phyloP scores from a whole-genome alignment of 495 filamentous ascomycete genomes.

The Geoglossum glabrum region DNA sequence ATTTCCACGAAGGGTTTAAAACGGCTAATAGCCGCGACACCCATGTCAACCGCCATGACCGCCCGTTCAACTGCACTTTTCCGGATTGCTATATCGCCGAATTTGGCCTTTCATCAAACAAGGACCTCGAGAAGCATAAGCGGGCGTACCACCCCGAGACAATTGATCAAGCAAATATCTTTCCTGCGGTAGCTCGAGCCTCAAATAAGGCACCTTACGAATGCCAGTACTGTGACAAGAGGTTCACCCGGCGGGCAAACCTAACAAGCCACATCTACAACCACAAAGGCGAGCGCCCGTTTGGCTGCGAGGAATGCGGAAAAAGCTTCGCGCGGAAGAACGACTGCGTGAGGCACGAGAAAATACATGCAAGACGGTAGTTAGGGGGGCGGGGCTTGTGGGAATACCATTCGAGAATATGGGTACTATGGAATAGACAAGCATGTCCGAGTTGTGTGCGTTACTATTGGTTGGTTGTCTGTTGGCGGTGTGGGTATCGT shows the following conservation, averaged over 20 bases:
- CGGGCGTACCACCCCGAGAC: constrained; percentile 9
- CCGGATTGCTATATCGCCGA: constrained; percentile 2
- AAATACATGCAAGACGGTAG: constrained; percentile 7
- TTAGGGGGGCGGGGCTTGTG: too few species aligned
- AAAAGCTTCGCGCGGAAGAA: constrained; percentile 12
- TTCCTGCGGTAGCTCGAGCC: background rate
- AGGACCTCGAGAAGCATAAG: constrained; percentile 22
- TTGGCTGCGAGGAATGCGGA: background rate
- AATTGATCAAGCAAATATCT: background rate
- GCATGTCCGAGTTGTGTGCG: too few species aligned
- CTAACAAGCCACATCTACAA: background rate
- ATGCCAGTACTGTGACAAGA: background rate
- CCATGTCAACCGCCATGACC: constrained; percentile 8
- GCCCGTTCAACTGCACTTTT: background rate
- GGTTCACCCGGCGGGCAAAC: background rate
- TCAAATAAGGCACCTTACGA: background rate
- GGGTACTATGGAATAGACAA: too few species aligned
- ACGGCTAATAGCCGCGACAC: constrained; percentile 13
- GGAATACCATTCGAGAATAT: too few species aligned
- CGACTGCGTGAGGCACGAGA: constrained; percentile 15
- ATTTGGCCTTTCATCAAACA: constrained; percentile 20
- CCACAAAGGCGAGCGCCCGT: background rate
- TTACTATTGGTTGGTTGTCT: too few species aligned
- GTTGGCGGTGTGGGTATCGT: too few species aligned
- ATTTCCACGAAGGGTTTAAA: constrained; percentile 25